Evolutionary conservation across 805 yeast species (phyloP).

Genomic region (Millerozyma miso): DNA sequence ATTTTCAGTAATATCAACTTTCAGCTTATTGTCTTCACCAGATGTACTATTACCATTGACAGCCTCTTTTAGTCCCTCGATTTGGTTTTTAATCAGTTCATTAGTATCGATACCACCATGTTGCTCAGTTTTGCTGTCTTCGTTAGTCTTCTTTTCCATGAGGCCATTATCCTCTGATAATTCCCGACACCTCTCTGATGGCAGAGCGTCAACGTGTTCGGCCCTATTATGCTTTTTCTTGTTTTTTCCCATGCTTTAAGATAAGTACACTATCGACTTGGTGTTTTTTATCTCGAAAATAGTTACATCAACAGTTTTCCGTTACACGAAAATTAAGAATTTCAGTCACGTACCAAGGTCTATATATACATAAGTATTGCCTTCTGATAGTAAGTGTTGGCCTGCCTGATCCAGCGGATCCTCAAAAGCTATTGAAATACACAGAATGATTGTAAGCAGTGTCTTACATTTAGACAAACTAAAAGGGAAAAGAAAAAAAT

Average conservation of each 20-base stretch:
- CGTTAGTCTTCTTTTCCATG: no score
- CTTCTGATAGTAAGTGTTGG: no score
- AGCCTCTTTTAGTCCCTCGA: not conserved
- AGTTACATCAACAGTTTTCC: not conserved
- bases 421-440: no score
- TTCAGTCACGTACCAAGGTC: not conserved
- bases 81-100: not conserved
- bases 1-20: no score
- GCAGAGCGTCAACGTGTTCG: not conserved
- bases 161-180: no score
- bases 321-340: not conserved
- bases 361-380: no score
- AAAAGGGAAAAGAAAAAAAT: not conserved
- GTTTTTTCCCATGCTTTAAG: constrained; percentile 14
- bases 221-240: constrained; percentile 13
- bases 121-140: not conserved
- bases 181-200: not conserved
- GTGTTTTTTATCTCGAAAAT: not conserved
- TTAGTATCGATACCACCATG: not conserved
- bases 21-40: not conserved
- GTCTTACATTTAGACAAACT: no score
- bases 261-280: not conserved
- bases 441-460: no score
- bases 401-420: no score
- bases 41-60: not conserved